phyloP scores from a whole-genome alignment of 2,329 filamentous ascomycete species.

The Trichophyton rubrum region DNA sequence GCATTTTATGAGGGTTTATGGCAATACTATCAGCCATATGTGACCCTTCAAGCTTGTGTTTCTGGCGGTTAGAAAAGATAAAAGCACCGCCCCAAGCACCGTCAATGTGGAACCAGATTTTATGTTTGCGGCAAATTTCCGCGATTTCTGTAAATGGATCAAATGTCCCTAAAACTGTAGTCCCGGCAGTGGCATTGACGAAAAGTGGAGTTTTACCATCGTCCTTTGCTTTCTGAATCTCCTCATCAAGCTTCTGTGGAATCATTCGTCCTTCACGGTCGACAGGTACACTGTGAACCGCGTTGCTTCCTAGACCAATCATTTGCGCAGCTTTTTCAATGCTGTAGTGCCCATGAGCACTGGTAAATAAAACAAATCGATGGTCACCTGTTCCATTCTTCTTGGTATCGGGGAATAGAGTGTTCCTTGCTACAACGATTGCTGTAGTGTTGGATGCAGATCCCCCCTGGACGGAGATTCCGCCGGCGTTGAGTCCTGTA shows the following conservation, averaged over 20 bases:
- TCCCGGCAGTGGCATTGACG: conserved; percentile 90
- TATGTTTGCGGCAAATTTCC: conserved; percentile 55
- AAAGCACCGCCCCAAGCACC: conserved; percentile 81
- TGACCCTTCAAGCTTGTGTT: conserved; percentile 53
- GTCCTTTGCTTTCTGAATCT: conserved; percentile 48
- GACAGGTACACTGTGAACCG: conserved; percentile 62
- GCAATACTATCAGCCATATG: conserved; percentile 70
- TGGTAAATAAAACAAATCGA: conserved; percentile 75
- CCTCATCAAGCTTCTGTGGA: conserved; percentile 48
- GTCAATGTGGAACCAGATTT: conserved; percentile 87
- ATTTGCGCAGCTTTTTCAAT: conserved; percentile 91
- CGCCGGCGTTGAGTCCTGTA: conserved; percentile 53
- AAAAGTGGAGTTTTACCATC: conserved; percentile 76
- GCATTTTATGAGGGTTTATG: conserved; percentile 95
- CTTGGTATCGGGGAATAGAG: conserved; percentile 68
- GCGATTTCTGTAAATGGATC: conserved; percentile 65
- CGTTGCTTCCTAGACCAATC: conserved; percentile 64
- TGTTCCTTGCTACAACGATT: conserved; percentile 78
- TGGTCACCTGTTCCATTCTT: conserved; percentile 50
- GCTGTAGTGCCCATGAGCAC: conserved; percentile 82
- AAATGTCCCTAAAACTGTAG: conserved; percentile 81
- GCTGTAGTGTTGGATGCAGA: conserved; percentile 74
- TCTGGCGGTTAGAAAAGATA: conserved; percentile 57
- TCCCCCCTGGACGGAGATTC: conserved; percentile 67
- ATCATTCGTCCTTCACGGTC: conserved; percentile 62